These are phyloP conservation scores for Skeletonema potamos DNA, from an alignment of 108 stramenopile species.

Conservation along the genomic window DNA sequence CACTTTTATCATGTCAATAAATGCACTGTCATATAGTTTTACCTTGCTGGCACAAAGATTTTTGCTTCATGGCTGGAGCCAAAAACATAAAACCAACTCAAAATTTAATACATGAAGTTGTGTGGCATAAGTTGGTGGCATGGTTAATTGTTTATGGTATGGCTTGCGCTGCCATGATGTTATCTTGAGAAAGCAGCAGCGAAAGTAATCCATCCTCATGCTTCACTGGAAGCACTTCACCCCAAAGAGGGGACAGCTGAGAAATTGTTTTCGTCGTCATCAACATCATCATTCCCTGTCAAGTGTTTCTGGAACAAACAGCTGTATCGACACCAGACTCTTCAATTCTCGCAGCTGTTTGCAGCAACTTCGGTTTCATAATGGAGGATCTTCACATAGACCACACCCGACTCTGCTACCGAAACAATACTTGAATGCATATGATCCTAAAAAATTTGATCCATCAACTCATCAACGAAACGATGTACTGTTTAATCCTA, in stretches of 20 bases:
- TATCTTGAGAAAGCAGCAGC: background rate
- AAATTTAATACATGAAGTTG: too few species aligned
- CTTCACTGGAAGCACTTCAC: background rate
- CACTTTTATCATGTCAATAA: too few species aligned
- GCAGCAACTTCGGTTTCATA: background rate
- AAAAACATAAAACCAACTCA: too few species aligned
- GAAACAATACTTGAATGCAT: constrained; percentile 25
- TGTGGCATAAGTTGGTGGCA: too few species aligned
- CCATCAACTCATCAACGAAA: constrained; percentile 62
- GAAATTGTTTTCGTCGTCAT: background rate
- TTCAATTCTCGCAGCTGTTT: background rate
- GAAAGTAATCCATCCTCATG: background rate
- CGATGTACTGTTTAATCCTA: constrained; percentile 57
- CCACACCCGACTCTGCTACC: constrained; percentile 3
- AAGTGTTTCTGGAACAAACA: background rate
- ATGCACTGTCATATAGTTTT: too few species aligned
- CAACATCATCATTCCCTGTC: background rate
- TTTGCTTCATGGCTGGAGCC: too few species aligned
- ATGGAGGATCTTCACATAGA: background rate
- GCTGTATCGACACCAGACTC: background rate
- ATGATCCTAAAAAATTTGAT: constrained; percentile 56
- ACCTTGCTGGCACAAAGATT: too few species aligned
- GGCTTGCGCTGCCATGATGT: too few species aligned
- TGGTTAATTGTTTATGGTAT: too few species aligned
- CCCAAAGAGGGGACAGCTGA: background rate